Conservation (phyloP, 2,329 filamentous ascomycete species). For the Diplodia seriata region DNA sequence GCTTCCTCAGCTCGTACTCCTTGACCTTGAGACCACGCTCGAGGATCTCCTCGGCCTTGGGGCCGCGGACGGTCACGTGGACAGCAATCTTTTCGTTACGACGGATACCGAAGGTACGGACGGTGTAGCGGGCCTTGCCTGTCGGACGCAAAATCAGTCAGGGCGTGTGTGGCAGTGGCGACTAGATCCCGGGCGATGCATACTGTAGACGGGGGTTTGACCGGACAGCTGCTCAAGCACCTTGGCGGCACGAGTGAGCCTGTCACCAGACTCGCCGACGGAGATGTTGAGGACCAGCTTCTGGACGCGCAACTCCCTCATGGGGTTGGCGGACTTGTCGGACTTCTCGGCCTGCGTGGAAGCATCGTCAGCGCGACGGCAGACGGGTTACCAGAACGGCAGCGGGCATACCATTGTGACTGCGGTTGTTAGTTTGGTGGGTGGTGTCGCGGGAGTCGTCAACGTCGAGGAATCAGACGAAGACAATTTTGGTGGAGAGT, state of each 20-base stretch:
- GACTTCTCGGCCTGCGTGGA: slow-evolving; percentile 51
- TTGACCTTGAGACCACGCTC: slow-evolving; percentile 99
- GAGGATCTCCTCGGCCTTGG: slow-evolving; percentile 99
- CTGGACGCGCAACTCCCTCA: slow-evolving; percentile 99
- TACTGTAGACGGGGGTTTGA: slow-evolving; percentile 99
- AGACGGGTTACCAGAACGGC: background rate
- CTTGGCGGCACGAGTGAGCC: slow-evolving; percentile 99
- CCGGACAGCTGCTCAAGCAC: slow-evolving; percentile 99
- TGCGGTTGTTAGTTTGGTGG: slow-evolving; percentile 46
- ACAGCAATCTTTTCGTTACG: slow-evolving; percentile 99
- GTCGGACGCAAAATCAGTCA: slow-evolving; percentile 37
- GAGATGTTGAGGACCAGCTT: slow-evolving; percentile 99
- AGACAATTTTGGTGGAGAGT: slow-evolving; percentile 34
- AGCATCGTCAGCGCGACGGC: slow-evolving; percentile 38
- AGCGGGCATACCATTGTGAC: slow-evolving; percentile 48
- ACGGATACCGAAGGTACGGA: slow-evolving; percentile 99
- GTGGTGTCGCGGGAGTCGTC: slow-evolving; percentile 41
- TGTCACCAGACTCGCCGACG: slow-evolving; percentile 99
- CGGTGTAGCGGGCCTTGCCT: slow-evolving; percentile 99
- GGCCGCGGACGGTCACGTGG: slow-evolving; percentile 98
- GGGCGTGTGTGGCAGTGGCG: slow-evolving; percentile 6
- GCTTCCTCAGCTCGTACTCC: slow-evolving; percentile 99
- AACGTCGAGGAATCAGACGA: slow-evolving; percentile 33
- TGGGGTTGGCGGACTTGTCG: slow-evolving; percentile 92
- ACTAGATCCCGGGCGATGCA: slow-evolving; percentile 40